Percentiles rank a stretch among this genome's conserved stretches.
These are phyloP conservation scores for Lachnellula arida DNA, from an alignment of 2,329 filamentous ascomycete genomes.

Conservation along the genomic window DNA sequence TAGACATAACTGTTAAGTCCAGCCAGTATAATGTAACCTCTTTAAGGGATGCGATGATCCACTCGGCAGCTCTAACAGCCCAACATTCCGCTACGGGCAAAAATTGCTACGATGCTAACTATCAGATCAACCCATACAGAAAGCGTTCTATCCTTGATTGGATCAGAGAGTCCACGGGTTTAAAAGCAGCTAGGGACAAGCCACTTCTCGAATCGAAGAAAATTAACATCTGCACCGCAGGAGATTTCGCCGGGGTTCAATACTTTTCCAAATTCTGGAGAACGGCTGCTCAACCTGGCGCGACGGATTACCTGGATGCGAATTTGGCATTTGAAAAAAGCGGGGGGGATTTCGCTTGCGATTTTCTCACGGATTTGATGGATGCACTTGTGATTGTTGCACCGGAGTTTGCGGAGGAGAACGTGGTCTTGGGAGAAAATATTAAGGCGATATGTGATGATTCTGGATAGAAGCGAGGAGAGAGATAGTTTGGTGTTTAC, in stretches of 20 bases:
- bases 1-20: not conserved
- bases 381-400: not conserved
- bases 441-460: not conserved
- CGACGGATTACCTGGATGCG: constrained; percentile 3
- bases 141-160: too few species aligned
- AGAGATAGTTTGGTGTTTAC: too few species aligned
- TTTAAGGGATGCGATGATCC: constrained; percentile 8
- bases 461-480: too few species aligned
- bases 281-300: not conserved
- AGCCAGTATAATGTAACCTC: constrained; percentile 2
- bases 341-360: constrained; percentile 2
- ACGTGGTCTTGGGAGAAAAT: constrained; percentile 1
- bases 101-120: constrained; percentile 3
- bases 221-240: not conserved
- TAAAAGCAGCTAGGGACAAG: not conserved
- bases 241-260: not conserved
- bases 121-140: too few species aligned
- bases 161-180: not conserved
- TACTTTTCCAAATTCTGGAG: constrained; percentile 1
- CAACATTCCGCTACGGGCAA: constrained; percentile 5
- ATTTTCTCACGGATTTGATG: not conserved
- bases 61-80: constrained; percentile 1
- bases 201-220: not conserved
- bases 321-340: not conserved
- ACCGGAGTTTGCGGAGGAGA: constrained; percentile 4